Evolutionary conservation across 805 yeast species (phyloP).

Genomic region (Saturnispora dispora): DNA sequence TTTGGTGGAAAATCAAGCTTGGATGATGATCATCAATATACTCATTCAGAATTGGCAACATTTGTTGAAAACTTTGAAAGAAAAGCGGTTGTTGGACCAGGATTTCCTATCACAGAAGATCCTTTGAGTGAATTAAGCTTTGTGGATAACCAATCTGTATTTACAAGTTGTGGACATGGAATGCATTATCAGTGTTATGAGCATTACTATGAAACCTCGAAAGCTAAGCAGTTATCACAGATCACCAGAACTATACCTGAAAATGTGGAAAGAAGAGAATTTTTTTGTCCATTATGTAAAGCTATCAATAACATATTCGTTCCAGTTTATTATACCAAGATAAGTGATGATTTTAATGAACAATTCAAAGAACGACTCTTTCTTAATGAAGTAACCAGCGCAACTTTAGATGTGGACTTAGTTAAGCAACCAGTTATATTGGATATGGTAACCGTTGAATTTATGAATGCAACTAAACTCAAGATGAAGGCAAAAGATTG

Average conservation of each 20-base stretch:
- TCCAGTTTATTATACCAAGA: conserved; percentile 58
- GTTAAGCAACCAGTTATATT: conserved; percentile 9
- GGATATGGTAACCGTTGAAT: conserved; percentile 15
- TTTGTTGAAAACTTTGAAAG: conserved; percentile 32
- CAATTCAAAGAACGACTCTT: conserved; percentile 11
- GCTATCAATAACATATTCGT: conserved; percentile 76
- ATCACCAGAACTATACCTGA: conserved; percentile 79
- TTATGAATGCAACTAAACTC: conserved; percentile 16
- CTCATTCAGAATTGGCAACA: conserved; percentile 3
- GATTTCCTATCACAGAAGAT: conserved; percentile 39
- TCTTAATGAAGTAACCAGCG: conserved; percentile 1
- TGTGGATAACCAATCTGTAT: conserved; percentile 38
- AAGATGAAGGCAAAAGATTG: conserved; percentile 22
- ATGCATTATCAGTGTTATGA: conserved; percentile 77
- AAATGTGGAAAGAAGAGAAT: conserved; percentile 58
- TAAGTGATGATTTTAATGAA: conserved; percentile 23
- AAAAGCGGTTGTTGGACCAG: conserved; percentile 54
- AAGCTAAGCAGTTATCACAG: conserved; percentile 49
- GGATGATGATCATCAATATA: conserved; percentile 18
- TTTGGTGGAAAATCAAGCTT: conserved; percentile 44
- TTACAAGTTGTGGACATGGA: conserved; percentile 87
- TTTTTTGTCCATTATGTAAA: conserved; percentile 86
- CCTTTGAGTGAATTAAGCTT: conserved; percentile 17
- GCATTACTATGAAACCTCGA: conserved; percentile 49
- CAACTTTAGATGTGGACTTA: conserved; percentile 9